These are phyloP conservation scores for Stemphylium vesicarium DNA, from an alignment of 2,329 filamentous ascomycete species.

Conservation along the genomic window DNA sequence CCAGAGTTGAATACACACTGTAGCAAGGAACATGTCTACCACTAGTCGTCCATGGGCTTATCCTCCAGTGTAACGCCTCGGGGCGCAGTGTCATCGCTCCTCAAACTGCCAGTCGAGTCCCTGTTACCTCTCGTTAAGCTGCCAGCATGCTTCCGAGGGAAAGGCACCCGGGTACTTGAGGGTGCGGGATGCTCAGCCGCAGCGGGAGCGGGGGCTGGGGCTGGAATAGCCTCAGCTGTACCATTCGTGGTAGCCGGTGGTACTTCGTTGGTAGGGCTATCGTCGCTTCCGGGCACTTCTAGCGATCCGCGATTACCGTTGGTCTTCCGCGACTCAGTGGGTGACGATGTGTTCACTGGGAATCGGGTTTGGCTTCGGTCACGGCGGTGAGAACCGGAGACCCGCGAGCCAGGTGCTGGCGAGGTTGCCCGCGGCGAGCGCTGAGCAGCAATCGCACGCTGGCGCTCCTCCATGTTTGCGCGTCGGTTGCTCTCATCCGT, in stretches of 20 bases:
- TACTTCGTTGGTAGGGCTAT: constrained; percentile 48
- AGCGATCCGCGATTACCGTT: constrained; percentile 70
- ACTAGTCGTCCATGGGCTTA: constrained; percentile 77
- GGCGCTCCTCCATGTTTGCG: constrained; percentile 91
- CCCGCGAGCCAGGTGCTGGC: constrained; percentile 66
- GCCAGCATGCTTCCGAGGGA: constrained; percentile 45
- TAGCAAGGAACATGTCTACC: constrained; percentile 20
- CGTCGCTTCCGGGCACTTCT: constrained; percentile 74
- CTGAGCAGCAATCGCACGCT: constrained; percentile 73
- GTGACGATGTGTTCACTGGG: constrained; percentile 70
- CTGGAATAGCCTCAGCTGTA: constrained; percentile 37
- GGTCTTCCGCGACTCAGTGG: constrained; percentile 60
- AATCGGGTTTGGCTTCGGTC: constrained; percentile 85
- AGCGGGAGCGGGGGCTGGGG: constrained; percentile 16
- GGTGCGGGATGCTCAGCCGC: constrained; percentile 38
- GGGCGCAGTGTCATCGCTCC: constrained; percentile 52
- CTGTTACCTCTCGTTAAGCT: constrained; percentile 45
- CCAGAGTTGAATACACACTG: constrained; percentile 8
- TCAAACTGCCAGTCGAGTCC: constrained; percentile 50
- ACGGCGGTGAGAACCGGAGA: constrained; percentile 59
- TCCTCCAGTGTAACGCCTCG: constrained; percentile 73
- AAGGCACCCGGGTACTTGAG: constrained; percentile 43
- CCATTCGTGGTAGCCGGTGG: constrained; percentile 45
- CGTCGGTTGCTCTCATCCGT: constrained; percentile 96
- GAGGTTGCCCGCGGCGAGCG: constrained; percentile 73